Conservation (phyloP, 2,329 filamentous ascomycete genomes). For the Atkinsonella hypoxylon region DNA sequence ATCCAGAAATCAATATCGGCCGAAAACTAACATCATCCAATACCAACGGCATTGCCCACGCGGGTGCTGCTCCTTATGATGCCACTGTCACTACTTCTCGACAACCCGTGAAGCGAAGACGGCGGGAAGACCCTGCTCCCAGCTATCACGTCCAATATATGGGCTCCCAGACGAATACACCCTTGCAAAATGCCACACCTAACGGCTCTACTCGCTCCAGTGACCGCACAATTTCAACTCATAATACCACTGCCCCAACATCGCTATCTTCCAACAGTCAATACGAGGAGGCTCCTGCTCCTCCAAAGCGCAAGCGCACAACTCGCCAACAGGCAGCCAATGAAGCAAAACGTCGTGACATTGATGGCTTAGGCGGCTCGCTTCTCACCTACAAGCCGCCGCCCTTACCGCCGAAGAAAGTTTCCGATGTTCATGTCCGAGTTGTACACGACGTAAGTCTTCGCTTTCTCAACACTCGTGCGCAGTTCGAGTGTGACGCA, state of each 20-base stretch:
- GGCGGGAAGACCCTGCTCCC: conserved; percentile 50
- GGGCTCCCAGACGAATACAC: conserved; percentile 58
- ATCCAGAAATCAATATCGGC: conserved; percentile 34
- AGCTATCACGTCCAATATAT: conserved; percentile 63
- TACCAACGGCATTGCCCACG: conserved; percentile 18
- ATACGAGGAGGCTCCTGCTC: conserved; percentile 55
- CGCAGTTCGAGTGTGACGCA: not conserved
- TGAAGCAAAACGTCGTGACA: conserved; percentile 67
- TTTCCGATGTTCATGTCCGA: conserved; percentile 59
- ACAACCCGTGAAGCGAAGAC: conserved; percentile 62
- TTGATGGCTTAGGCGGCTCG: conserved; percentile 57
- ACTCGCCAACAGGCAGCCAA: conserved; percentile 72
- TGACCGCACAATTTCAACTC: conserved; percentile 67
- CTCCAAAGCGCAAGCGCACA: conserved; percentile 75
- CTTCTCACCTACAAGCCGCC: conserved; percentile 77
- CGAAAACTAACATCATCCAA: conserved; percentile 21
- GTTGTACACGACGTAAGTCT: conserved; percentile 50
- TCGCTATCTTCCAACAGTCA: conserved; percentile 54
- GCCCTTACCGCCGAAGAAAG: conserved; percentile 80
- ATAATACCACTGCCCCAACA: conserved; percentile 81
- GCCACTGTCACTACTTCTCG: conserved; percentile 15
- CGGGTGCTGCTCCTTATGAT: conserved; percentile 15
- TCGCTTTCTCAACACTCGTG: not conserved
- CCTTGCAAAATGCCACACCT: conserved; percentile 52
- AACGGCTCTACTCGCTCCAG: conserved; percentile 66